Evolutionary conservation across 352 stramenopile species (phyloP), one percentile per base, ranked within the genome.

Genomic region (Phytophthora hybrid): DNA sequence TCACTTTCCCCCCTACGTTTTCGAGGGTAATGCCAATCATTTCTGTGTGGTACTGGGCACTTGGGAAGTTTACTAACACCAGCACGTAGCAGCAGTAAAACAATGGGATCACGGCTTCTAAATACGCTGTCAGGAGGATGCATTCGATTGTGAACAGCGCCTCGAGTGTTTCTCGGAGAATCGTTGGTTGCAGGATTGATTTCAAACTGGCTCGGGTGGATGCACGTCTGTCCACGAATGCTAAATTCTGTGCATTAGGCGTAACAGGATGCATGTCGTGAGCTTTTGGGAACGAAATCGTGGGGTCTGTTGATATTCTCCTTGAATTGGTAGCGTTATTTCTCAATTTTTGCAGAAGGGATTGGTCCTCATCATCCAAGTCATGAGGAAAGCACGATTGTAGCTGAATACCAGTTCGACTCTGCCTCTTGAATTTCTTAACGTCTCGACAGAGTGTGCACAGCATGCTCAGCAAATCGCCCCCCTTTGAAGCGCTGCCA

Each of bases 111-210:
- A 77, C 58, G 10, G 69, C 66, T 39, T 84, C 74, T n/a, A 72
- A 58, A 51, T 80, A 84, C 55, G 78, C 77, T n/a, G 71, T 39
- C 0, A 84, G 65, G 10, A 74, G 39, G 37, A 77, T 41, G 52
- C 71, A 84, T 58, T 84, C 74, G 16, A 59, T 65, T 9, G 70
- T 68, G 57, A 74, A 83, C n/a, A 70, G 21, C 3, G 65, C 18
- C 19, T 74, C 39, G 14, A 70, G 54, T 2, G 54, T 29, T 41
- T 70, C 54, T 19, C 29, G 26, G 18, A 63, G 54, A 18, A 64
- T 39, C 7, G n/a, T 47, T n/a, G 47, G 47, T 2, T 53, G 47
- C 8, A 18, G 47, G 9, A n/a, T 3, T 5, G 19, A 14, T 6
- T 29, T 31, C 19, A 53, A 16, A 53, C 47, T 53, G 9, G 47